Evolutionary conservation across 305 asterid species (phyloP).

Genomic region (Euphrasia arctica): DNA sequence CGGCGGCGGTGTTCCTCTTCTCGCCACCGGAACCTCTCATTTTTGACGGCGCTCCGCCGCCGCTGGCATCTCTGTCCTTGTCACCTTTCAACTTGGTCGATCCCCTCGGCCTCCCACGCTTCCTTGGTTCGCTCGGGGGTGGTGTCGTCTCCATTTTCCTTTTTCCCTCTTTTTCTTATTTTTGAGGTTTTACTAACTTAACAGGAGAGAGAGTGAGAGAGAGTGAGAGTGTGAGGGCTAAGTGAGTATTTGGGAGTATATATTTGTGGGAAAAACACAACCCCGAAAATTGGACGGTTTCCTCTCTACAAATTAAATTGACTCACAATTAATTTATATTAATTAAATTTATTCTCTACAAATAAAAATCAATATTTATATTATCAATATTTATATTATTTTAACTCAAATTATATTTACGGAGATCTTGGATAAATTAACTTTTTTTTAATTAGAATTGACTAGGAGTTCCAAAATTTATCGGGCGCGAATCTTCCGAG

Average conservation of each 20-base stretch:
- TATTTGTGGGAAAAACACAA: background rate
- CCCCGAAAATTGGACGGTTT: no score
- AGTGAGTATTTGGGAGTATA: background rate
- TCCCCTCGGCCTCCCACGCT: conserved; percentile 94
- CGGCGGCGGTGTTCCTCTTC: conserved; percentile 48
- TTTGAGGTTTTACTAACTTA: conserved; percentile 1
- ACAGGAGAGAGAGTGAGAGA: background rate
- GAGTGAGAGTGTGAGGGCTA: background rate
- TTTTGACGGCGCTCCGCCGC: conserved; percentile 34
- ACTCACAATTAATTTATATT: no score
- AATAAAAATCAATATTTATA: no score
- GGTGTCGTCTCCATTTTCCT: conserved; percentile 50
- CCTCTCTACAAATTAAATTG: no score
- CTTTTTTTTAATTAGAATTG: no score
- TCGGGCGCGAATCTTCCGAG: no score
- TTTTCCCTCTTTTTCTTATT: conserved; percentile 12
- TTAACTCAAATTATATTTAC: no score
- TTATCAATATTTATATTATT: no score
- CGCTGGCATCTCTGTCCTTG: conserved; percentile 44
- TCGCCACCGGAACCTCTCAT: conserved; percentile 45
- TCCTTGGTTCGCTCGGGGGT: conserved; percentile 64
- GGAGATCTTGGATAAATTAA: no score
- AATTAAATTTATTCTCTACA: no score
- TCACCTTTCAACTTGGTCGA: conserved; percentile 68
- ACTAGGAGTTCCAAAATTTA: no score